Base-by-base conservation (phyloP, 306 rosid genomes). In the Mucuna pruriens region DNA sequence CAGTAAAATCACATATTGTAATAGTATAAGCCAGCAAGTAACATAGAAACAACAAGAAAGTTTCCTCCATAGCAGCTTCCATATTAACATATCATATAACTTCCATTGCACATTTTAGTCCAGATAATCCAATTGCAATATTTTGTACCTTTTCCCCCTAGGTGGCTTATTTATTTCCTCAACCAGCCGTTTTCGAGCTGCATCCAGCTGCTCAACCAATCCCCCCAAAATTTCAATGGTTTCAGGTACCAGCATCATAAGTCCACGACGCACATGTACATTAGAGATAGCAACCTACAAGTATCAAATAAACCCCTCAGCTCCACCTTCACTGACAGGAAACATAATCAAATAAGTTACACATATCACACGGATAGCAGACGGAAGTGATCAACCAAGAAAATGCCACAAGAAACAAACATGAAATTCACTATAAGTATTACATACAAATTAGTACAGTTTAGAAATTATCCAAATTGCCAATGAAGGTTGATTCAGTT, bases 81-180 rank as follows among this genome's bases (percentile, higher is more conserved):
- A 15, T 11, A 2, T 31, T 15, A 23, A 52, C 44, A 73, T 49
- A 20, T 2, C 34, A 67, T 11, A 36, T 55, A 60, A 73, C 40
- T 20, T 44, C 36, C 33, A 58, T 63, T 52, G 52, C 31, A 51
- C 26, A 54, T 46, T 31, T 17, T 13, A 45, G 71, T 77, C 55
- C 55, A 26, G 49, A 75, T 73, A 65, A 74, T 55, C 72, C 54
- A 16, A 20, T 51, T 46, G 75, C 48, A 71, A 76, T 51, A 36
- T 8, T 38, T 16, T 48, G 49, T 89, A 95, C 98, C 98, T 91
- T 73, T 75, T 93, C 26, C 97, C 98, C 71, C 99, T 87, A 1
- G 97, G 92, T 82, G 98, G 99, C 86, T 93, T 93, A 74, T 86
- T 93, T 64, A 95, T 84, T 90, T 93, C 99, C 0, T 89, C 92